phyloP scores from a whole-genome alignment of 768 basidiomycete genomes.

The Suillus sp. region DNA sequence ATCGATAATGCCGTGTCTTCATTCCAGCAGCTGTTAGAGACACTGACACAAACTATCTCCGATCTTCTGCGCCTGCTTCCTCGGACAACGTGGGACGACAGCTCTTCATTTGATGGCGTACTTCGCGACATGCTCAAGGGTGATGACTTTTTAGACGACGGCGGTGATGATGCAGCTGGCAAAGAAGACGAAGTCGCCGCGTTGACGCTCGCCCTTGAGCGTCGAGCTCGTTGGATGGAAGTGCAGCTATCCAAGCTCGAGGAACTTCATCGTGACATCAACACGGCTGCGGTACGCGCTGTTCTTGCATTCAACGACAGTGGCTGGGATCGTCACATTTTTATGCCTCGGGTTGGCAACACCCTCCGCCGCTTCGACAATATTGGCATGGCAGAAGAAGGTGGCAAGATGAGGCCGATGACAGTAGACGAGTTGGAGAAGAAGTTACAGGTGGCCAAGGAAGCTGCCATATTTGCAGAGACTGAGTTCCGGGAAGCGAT shows the following conservation, averaged over 20 bases:
- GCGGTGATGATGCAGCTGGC: conserved; percentile 59
- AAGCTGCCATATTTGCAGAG: conserved; percentile 71
- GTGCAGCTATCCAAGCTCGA: conserved; percentile 87
- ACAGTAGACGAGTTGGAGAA: conserved; percentile 72
- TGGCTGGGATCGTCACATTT: conserved; percentile 75
- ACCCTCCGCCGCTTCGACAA: conserved; percentile 69
- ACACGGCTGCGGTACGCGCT: conserved; percentile 81
- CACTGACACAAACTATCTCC: conserved; percentile 87
- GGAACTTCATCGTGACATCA: conserved; percentile 88
- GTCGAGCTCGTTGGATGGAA: conserved; percentile 93
- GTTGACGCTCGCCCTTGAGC: conserved; percentile 79
- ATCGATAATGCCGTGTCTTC: conserved; percentile 90
- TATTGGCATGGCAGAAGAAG: conserved; percentile 56
- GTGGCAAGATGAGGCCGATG: conserved; percentile 51
- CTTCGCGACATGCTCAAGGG: conserved; percentile 87
- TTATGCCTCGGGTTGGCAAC: conserved; percentile 70
- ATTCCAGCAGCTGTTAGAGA: conserved; percentile 87
- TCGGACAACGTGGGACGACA: conserved; percentile 88
- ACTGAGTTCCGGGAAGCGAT: conserved; percentile 74
- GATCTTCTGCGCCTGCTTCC: conserved; percentile 83
- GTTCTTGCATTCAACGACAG: conserved; percentile 83
- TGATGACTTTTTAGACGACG: conserved; percentile 82
- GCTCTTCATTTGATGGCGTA: conserved; percentile 85
- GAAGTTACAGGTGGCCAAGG: conserved; percentile 69
- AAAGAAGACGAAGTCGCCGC: conserved; percentile 86